These are phyloP conservation scores for Euptelea pleiosperma DNA, from an alignment of 164 flowering plant genomes.

Conservation along the genomic window DNA sequence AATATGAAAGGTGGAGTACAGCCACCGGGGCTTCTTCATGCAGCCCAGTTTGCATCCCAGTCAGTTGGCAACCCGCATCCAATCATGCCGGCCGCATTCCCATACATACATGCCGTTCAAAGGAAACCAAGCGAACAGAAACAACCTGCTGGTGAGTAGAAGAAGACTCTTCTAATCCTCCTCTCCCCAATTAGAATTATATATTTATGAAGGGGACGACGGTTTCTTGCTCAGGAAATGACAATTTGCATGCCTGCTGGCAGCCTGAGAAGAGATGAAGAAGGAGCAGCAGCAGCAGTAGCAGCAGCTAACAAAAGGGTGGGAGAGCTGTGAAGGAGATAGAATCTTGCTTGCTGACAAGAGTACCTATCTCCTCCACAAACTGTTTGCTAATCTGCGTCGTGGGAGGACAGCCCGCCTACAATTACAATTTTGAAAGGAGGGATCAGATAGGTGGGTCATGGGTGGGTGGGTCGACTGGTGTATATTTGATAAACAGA, in stretches of 20 bases:
- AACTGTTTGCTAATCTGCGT: no score
- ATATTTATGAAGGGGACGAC: constrained; percentile 13
- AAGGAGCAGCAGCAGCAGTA: constrained; percentile 21
- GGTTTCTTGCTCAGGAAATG: constrained; percentile 44
- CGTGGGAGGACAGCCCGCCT: no score
- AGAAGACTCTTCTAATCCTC: not conserved
- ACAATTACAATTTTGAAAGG: no score
- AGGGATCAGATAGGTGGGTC: no score
- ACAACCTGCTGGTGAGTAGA: constrained; percentile 74
- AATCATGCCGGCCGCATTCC: constrained; percentile 45
- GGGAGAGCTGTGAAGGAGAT: no score
- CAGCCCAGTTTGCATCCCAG: constrained; percentile 44
- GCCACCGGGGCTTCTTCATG: constrained; percentile 41
- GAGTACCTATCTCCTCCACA: no score
- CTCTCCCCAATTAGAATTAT: no score
- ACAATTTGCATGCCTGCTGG: constrained; percentile 43
- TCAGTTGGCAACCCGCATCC: constrained; percentile 42
- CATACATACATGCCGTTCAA: constrained; percentile 60
- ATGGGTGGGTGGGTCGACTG: no score
- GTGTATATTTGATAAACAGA: no score
- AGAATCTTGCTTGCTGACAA: no score
- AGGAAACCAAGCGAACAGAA: constrained; percentile 77
- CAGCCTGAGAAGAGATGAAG: constrained; percentile 52
- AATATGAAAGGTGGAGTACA: constrained; percentile 48
- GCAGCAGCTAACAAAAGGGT: no score